Conservation (phyloP, 78 protist species). For the Mastigamoeba balamuthi region DNA sequence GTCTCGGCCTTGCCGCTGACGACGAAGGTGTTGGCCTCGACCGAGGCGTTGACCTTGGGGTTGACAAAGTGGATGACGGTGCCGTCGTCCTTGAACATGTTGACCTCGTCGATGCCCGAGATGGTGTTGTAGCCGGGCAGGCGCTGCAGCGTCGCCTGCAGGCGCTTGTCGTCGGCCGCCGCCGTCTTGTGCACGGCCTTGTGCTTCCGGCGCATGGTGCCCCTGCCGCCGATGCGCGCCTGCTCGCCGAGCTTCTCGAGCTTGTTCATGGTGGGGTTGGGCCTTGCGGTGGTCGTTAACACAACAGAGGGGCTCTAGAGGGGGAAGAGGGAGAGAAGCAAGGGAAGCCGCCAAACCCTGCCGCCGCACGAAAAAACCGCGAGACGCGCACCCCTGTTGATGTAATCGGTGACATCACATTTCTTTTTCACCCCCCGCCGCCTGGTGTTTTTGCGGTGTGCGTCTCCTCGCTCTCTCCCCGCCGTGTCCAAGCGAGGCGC, state of each 20-base stretch:
- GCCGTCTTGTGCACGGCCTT: constrained; percentile 23
- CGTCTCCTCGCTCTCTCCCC: too few relatives aligned
- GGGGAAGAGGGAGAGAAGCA: too few relatives aligned
- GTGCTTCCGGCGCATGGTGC: constrained; percentile 70
- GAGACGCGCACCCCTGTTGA: too few relatives aligned
- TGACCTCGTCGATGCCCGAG: constrained; percentile 42
- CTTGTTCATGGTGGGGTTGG: too few relatives aligned
- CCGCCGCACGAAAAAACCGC: too few relatives aligned
- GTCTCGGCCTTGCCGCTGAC: constrained; percentile 50
- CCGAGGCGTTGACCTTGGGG: constrained; percentile 44
- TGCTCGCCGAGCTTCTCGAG: constrained; percentile 23
- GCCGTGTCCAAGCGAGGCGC: too few relatives aligned
- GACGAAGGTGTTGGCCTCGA: constrained; percentile 34
- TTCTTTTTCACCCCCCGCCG: too few relatives aligned
- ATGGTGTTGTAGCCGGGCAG: constrained; percentile 35
- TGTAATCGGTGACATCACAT: too few relatives aligned
- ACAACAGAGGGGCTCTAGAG: too few relatives aligned
- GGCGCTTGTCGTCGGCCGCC: constrained; percentile 17
- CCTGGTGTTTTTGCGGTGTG: too few relatives aligned
- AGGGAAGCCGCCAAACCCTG: too few relatives aligned
- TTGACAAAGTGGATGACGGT: constrained; percentile 53
- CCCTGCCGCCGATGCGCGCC: constrained; percentile 80
- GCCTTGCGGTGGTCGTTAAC: too few relatives aligned
- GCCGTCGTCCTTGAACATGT: constrained; percentile 59
- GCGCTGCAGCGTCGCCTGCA: constrained; percentile 10